These are phyloP conservation scores for Cadophora sp. DNA, from an alignment of 2,329 filamentous ascomycete genomes.

Conservation along the genomic window DNA sequence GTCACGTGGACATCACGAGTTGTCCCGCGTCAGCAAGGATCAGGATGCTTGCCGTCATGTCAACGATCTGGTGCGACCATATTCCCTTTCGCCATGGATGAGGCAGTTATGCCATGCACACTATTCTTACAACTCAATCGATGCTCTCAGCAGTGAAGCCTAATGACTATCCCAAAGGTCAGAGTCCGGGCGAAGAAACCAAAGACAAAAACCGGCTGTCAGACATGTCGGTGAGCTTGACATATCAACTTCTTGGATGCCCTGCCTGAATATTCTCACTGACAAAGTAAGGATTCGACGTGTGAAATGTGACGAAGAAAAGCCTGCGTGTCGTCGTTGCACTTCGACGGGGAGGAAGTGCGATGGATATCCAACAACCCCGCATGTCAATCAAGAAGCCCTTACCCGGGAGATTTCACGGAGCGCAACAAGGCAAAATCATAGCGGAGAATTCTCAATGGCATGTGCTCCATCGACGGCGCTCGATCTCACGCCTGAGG, in stretches of 20 bases:
- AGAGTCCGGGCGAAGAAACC: not conserved
- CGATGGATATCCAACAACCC: not conserved
- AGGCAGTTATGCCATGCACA: too few species aligned
- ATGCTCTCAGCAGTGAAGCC: not conserved
- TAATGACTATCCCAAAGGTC: constrained; percentile 10
- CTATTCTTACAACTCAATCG: not conserved
- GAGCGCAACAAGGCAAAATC: not conserved
- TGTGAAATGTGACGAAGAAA: constrained; percentile 5
- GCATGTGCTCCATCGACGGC: not conserved
- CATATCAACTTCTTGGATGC: not conserved
- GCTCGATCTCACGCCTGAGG: not conserved
- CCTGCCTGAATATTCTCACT: not conserved
- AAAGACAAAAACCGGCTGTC: constrained; percentile 5
- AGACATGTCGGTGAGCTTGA: constrained; percentile 1
- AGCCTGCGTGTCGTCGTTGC: not conserved
- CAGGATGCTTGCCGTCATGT: too few species aligned
- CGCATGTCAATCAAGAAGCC: not conserved
- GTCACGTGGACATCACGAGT: too few species aligned
- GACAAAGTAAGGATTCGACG: not conserved
- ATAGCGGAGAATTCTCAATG: not conserved
- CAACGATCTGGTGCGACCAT: too few species aligned
- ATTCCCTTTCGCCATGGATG: too few species aligned
- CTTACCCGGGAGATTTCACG: not conserved
- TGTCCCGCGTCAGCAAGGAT: too few species aligned
- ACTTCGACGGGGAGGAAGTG: not conserved